Evolutionary conservation across 1,284 basidiomycete species (phyloP), one percentile per base, ranked within the genome.

Genomic region (Melampsora larici-populina): DNA sequence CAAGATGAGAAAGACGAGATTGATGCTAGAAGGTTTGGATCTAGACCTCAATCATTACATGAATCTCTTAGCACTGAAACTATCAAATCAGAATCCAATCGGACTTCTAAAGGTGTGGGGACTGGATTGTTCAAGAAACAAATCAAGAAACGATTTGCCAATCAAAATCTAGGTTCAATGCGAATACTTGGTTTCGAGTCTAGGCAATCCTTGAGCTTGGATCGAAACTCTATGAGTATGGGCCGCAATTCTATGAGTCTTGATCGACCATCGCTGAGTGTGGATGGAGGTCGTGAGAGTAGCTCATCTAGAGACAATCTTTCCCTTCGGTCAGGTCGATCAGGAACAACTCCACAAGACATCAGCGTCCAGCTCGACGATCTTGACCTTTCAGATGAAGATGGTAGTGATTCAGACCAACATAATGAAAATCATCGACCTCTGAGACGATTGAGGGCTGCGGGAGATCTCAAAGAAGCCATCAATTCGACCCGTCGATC

Each of bases 391-490:
- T 81, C 81, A 5, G 82, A 82, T 21, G 81, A 82, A 49, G 80
- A 81, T 69, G 51, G 51, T 55, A 55, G 51, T 26, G 62, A 33
- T 18, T 80, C 80, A 6, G 78, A 66, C n/a, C 78, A 80, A 26
- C 78, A 79, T 0, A 68, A 79, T 48, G 80, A 78, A 33, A 79
- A 79, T 18, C 78, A 79, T 55, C 65, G 78, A 31, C 81, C 81
- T 26, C 64, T 83, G 4, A 80, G 81, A 51, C 80, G 82, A 6
- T 77, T 82, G 7, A 82, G 81, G 0, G 79, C 79, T 9, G 81
- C 82, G 55, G 62, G 79, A 62, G 77, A 81, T 79, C 79, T 83
- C 2, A 81, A 80, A 68, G 79, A 79, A 40, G 80, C 91, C 82
- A 46, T 77, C 33, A 51, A 63, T 58, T 67, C 67, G 43, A 43